A percentile compares a stretch with the other conserved stretches of the same genome.
These are phyloP conservation scores for Paradendryphiella salina DNA, from an alignment of 2,329 filamentous ascomycete genomes.

Conservation along the genomic window DNA sequence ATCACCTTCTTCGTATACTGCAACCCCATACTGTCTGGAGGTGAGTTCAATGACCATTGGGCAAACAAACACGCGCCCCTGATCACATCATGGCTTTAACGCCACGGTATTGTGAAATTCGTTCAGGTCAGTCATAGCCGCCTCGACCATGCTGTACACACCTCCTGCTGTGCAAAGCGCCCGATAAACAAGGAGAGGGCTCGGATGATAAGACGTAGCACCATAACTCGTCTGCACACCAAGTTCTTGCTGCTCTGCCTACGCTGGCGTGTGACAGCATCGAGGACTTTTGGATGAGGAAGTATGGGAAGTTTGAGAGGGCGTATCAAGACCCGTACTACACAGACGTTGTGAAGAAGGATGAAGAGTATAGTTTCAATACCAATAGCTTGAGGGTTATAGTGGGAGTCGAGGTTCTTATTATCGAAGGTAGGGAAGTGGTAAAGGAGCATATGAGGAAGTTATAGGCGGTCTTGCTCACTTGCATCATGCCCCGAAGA, in stretches of 20 bases:
- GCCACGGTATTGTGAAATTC: no score
- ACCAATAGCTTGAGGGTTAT: slow-evolving; percentile 2
- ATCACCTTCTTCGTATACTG: background rate
- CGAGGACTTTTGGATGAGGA: slow-evolving; percentile 33
- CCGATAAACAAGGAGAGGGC: no score
- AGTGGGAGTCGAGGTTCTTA: background rate
- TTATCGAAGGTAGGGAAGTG: background rate
- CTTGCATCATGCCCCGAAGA: background rate
- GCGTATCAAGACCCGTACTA: no score
- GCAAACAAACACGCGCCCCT: slow-evolving; percentile 29
- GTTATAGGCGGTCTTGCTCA: background rate
- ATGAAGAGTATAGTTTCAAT: slow-evolving; percentile 31
- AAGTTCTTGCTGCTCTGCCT: slow-evolving; percentile 2
- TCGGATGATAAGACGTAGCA: no score
- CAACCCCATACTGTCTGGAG: background rate
- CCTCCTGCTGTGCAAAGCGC: no score
- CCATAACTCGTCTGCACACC: no score
- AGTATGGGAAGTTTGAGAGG: slow-evolving; percentile 23
- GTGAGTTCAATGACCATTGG: slow-evolving; percentile 4
- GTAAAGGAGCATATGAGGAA: background rate
- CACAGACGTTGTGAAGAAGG: no score
- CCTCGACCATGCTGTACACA: no score
- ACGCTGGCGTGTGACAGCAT: slow-evolving; percentile 27
- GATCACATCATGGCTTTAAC: slow-evolving; percentile 12
- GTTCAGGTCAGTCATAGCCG: no score